Evolutionary conservation across 2,329 filamentous ascomycete species (phyloP), one percentile per base, ranked within the genome.

Genomic region (Neofusicoccum laricinum): DNA sequence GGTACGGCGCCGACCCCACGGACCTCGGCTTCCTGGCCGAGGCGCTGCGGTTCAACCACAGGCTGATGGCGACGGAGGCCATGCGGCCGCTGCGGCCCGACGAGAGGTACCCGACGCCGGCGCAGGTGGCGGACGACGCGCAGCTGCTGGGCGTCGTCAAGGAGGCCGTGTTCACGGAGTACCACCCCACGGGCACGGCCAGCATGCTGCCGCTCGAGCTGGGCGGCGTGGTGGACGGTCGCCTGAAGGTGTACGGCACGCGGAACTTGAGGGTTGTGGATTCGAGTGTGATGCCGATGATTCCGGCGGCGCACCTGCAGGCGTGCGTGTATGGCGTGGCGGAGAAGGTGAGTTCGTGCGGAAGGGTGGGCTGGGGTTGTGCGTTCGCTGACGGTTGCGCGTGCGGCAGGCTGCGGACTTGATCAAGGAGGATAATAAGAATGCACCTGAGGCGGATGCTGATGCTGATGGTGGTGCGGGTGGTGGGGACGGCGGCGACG

Each of bases 181-280:
- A 68, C 72, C 75, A 77, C 63, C 71, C 74, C 7, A 67, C 64
- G 7, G 70, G 75, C 7, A 72, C 71, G 0, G 72, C 70, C 62
- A 69, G 70, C 61, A 71, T 75, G 70, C 67, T 71, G 11, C 67
- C 70, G 5, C 68, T 62, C 12, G 68, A 71, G 2, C 53, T 68
- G 4, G 73, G 73, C 1, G 73, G 72, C 55, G 72, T 75, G 4
- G 73, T 75, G 0, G 68, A 72, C 50, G 53, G 38, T 2, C 45
- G 69, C 7, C 58, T 75, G 25, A 71, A 66, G 63, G 72, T 74
- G 6, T 71, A 73, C 36, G 72, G 72, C 1, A 67, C 72, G 1
- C 15, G 70, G 17, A 62, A 62, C 12, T 43, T 72, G 41, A 66
- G 69, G 19, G 66, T 72, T 8, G 69, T 72, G 1, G 71, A 72